Evolutionary conservation across 2,329 filamentous ascomycete genomes (phyloP), one percentile per base, ranked within the genome.

Genomic region (Talaromyces rugulosus): DNA sequence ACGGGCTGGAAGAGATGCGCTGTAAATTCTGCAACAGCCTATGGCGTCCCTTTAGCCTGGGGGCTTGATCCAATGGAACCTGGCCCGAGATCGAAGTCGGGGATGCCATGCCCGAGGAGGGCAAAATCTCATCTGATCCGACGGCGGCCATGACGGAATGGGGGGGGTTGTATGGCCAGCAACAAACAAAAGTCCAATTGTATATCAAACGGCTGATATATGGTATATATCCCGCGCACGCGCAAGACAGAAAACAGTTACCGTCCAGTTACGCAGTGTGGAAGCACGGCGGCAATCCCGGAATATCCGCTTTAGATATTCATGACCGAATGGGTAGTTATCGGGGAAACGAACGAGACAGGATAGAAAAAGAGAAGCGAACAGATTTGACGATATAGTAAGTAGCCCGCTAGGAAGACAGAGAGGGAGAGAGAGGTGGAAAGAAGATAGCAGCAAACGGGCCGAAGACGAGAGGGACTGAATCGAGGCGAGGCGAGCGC

Each of bases 1-100:
- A 90, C 0, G 90, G 88, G 6, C 89, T 91, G 0, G 92, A 96
- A 11, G 90, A 88, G 70, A 96, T 94, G 62, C 91, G 88, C 65
- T 94, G 89, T 56, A 96, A 82, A 34, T 88, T 86, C 65, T 87
- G 87, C 18, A 96, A 80, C 36, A 96, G 76, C 63, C 88, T 86
- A 68, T 88, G 86, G 54, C 89, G 85, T 59, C 86, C 84, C 73
- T 88, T 92, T 61, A 85, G 80, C 75, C 89, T 91, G 30, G 79
- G 80, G 3, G 75, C 77, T 44, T 74, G 75, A 33, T 77, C 77
- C 56, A 75, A 63, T 4, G 77, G 72, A 14, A 76, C 75, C 63
- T 75, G 70, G 4, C 71, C 75, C 34, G 67, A 63, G 36, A 51
- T 44, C 14, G 75, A 73, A 56, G 69, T 64, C 50, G 77, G 72